phyloP scores from a whole-genome alignment of 1,139 yeast species.

The Sugiyamaella pinicola region DNA sequence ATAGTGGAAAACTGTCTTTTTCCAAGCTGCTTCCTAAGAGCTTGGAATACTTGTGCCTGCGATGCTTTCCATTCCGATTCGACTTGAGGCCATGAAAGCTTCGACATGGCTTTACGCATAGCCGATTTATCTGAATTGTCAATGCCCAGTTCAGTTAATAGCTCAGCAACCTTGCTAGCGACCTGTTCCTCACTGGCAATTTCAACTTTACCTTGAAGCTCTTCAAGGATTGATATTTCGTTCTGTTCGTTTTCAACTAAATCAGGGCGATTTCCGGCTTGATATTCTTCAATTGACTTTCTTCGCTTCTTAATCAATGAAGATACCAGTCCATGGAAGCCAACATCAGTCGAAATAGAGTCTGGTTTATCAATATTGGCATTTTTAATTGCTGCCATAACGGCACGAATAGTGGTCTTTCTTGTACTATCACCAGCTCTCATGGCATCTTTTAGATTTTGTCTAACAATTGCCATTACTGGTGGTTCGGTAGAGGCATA shows the following conservation, averaged over 20 bases:
- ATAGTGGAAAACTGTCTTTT: constrained; percentile 30
- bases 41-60: constrained; percentile 35
- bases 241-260: constrained; percentile 57
- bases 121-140: constrained; percentile 40
- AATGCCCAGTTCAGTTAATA: constrained; percentile 42
- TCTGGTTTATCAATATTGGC: constrained; percentile 56
- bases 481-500: constrained; percentile 39
- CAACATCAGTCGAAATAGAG: constrained; percentile 51
- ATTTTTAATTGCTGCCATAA: constrained; percentile 62
- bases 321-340: constrained; percentile 50
- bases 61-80: constrained; percentile 60
- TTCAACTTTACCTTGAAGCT: constrained; percentile 50
- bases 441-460: constrained; percentile 42
- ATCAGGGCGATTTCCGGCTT: constrained; percentile 55
- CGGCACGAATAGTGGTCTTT: constrained; percentile 59
- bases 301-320: constrained; percentile 57
- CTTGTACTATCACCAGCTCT: constrained; percentile 35
- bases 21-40: constrained; percentile 35
- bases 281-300: constrained; percentile 56
- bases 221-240: constrained; percentile 52
- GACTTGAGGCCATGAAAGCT: constrained; percentile 53
- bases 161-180: constrained; percentile 45
- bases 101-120: constrained; percentile 48
- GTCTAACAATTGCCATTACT: constrained; percentile 40
- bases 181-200: constrained; percentile 56